Evolutionary conservation across 1,284 basidiomycete species (phyloP).

Genomic region (Vanrija humicola): DNA sequence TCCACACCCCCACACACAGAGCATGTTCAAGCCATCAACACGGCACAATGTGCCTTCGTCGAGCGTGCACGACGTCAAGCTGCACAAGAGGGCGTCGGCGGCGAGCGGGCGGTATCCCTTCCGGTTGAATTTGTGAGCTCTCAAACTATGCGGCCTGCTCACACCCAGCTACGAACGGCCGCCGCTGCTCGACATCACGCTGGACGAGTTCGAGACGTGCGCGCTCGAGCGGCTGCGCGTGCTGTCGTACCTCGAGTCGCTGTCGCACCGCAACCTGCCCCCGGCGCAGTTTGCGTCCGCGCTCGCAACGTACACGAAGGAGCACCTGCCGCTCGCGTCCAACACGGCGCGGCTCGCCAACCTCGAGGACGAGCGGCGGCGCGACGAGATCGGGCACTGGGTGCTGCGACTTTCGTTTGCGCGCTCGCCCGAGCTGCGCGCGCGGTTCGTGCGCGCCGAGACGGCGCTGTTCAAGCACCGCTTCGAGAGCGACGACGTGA

Average conservation of each 20-base stretch:
- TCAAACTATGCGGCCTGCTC: too few species aligned
- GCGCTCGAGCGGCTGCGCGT: constrained; percentile 81
- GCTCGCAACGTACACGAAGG: constrained; percentile 39
- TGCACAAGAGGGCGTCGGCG: constrained; percentile 33
- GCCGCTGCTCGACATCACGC: constrained; percentile 81
- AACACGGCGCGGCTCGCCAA: constrained; percentile 57
- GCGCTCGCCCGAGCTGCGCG: constrained; percentile 81
- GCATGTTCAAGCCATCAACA: constrained; percentile 42
- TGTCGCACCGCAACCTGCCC: constrained; percentile 48
- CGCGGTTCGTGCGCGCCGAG: constrained; percentile 88
- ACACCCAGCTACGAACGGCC: constrained; percentile 73
- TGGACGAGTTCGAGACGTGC: constrained; percentile 93
- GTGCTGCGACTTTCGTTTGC: constrained; percentile 90
- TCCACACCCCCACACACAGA: constrained; percentile 1
- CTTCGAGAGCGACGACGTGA: constrained; percentile 65
- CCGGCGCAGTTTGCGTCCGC: constrained; percentile 34
- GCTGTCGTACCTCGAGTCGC: constrained; percentile 90
- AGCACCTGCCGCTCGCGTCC: constrained; percentile 57
- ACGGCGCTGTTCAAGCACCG: constrained; percentile 76
- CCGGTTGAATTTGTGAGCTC: constrained; percentile 73
- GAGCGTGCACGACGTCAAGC: constrained; percentile 32
- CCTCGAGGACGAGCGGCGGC: constrained; percentile 65
- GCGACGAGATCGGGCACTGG: constrained; percentile 91
- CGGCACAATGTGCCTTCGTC: constrained; percentile 21
- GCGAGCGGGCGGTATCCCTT: constrained; percentile 55